Percentiles rank a stretch among this genome's conserved stretches.
phyloP scores from a whole-genome alignment of 2,329 filamentous ascomycete genomes.

The Clathrospora elynae region DNA sequence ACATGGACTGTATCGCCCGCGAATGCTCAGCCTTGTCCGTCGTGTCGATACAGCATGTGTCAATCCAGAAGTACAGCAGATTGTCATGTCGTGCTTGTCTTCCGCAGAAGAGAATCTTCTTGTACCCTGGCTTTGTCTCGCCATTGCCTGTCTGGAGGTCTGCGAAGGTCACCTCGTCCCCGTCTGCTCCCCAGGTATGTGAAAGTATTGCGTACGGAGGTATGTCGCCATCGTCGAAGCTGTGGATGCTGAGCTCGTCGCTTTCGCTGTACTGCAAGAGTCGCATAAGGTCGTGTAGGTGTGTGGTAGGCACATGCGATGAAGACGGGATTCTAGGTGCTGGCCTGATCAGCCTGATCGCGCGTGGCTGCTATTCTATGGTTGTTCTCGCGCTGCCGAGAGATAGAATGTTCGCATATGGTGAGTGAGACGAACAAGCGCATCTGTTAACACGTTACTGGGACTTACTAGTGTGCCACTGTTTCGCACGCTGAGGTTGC shows the following conservation, averaged over 20 bases:
- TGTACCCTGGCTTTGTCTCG: constrained; percentile 9
- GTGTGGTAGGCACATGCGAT: constrained; percentile 3
- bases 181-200: background rate
- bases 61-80: constrained; percentile 1
- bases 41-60: constrained; percentile 10
- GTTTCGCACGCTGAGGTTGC: too few species aligned
- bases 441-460: too few species aligned
- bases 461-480: too few species aligned
- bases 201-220: constrained; percentile 13
- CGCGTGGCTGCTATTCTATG: too few species aligned
- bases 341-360: too few species aligned
- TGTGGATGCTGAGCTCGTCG: constrained; percentile 7
- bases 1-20: constrained; percentile 2
- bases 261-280: constrained; percentile 14
- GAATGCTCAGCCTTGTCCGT: constrained; percentile 3
- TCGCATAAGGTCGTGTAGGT: constrained; percentile 13
- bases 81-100: constrained; percentile 11
- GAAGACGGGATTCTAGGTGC: background rate
- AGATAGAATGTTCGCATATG: too few species aligned
- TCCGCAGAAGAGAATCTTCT: constrained; percentile 16
- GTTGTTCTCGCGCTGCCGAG: too few species aligned
- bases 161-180: constrained; percentile 12
- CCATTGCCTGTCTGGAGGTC: constrained; percentile 9
- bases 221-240: constrained; percentile 3
- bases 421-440: too few species aligned